These are phyloP conservation scores for Ogataea corticis DNA, from an alignment of 805 yeast genomes.

Conservation along the genomic window DNA sequence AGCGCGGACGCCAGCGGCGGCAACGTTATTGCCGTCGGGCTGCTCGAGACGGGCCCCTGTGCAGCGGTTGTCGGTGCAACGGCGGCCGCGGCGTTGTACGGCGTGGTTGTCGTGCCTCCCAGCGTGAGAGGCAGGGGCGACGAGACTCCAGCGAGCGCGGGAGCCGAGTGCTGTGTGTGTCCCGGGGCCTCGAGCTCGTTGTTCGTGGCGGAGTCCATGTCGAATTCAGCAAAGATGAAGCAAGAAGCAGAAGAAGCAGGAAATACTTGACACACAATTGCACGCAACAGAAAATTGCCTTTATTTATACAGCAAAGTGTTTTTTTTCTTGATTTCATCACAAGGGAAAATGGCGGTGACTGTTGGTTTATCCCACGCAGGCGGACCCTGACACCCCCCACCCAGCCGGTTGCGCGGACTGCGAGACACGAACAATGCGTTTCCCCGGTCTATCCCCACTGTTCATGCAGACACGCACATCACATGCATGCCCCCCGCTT, in stretches of 20 bases:
- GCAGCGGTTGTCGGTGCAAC: too few species aligned
- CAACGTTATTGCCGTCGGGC: conserved; percentile 4
- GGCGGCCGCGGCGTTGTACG: not conserved
- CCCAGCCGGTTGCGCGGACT: conserved; percentile 1
- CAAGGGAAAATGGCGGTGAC: too few species aligned
- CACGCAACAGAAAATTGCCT: not conserved
- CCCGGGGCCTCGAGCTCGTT: not conserved
- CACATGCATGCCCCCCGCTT: not conserved
- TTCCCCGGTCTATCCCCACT: conserved; percentile 4
- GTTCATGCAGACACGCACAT: not conserved
- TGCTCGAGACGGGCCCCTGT: too few species aligned
- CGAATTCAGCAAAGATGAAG: not conserved
- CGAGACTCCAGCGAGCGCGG: not conserved
- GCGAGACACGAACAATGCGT: not conserved
- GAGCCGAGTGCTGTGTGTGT: not conserved
- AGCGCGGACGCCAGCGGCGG: conserved; percentile 15
- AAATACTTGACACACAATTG: too few species aligned
- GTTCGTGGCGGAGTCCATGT: not conserved
- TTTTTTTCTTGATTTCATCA: not conserved
- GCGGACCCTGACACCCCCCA: not conserved
- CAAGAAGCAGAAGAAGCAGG: not conserved
- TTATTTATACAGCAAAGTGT: not conserved
- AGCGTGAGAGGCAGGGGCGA: not conserved
- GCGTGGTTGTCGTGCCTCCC: not conserved
- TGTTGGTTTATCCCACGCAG: too few species aligned